These are phyloP conservation scores for Scutellaria barbata DNA, from an alignment of 257 asterid species.

Conservation along the genomic window DNA sequence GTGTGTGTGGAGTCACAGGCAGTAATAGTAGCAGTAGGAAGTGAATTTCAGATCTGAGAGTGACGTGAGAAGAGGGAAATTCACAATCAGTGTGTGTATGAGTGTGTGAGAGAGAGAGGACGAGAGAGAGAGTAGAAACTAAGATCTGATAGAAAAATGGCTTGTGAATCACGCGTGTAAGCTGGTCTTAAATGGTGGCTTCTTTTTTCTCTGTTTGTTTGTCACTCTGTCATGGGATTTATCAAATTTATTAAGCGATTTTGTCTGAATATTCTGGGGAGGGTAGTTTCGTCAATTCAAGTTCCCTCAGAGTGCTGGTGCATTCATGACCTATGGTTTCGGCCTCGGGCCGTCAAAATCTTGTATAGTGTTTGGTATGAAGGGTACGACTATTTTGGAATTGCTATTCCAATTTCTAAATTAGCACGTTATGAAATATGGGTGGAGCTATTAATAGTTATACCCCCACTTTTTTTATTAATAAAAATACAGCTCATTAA, in stretches of 20 bases:
- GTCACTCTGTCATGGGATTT: constrained; percentile 24
- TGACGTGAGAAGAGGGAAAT: constrained; percentile 43
- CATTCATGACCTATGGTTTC: constrained; percentile 17
- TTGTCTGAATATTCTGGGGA: constrained; percentile 11
- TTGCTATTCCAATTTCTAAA: neutral
- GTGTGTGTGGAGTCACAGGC: constrained; percentile 27
- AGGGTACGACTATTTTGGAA: neutral
- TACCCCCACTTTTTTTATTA: too few relatives aligned
- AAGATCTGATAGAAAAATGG: constrained; percentile 48
- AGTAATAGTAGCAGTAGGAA: constrained; percentile 34
- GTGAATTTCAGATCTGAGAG: constrained; percentile 50
- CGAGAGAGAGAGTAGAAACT: constrained; percentile 15
- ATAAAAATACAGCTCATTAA: too few relatives aligned
- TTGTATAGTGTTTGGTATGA: constrained; percentile 1
- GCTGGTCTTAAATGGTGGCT: constrained; percentile 52
- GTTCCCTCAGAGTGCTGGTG: neutral
- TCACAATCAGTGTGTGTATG: constrained; percentile 25
- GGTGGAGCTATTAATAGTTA: too few relatives aligned
- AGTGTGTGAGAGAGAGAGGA: neutral
- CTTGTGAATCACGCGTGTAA: constrained; percentile 56
- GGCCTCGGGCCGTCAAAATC: neutral
- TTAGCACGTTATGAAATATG: neutral
- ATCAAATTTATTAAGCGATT: constrained; percentile 4
- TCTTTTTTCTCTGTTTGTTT: constrained; percentile 6
- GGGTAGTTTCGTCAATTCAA: constrained; percentile 17